Base-by-base conservation (phyloP, 2,329 filamentous ascomycete genomes). In the Sporothrix variecibatus region DNA sequence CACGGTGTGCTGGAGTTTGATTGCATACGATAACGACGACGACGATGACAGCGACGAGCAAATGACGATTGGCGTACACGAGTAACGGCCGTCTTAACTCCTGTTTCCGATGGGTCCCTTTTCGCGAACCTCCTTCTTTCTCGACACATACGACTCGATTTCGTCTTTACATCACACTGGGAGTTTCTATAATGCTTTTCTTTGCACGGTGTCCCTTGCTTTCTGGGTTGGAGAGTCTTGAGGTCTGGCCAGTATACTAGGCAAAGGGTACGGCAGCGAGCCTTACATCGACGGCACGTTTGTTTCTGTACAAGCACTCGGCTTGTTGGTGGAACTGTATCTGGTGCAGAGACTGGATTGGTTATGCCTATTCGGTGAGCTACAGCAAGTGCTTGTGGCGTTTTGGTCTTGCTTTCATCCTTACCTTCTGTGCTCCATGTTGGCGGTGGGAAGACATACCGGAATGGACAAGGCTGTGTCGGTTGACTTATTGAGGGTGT, bases 11-110 rank as follows among this genome's bases (percentile, higher is more conserved):
- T 31, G 43, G 31, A 1, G 15, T 46, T 71, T 49, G 53, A 56
- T 58, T 49, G 34, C 34, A 60, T 31, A 72, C 70, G 70, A 72
- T 58, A 11, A 65, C 58, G 70, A 72, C 70, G 58, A 64, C 56
- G 68, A 71, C 68, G 67, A 53, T 34, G 43, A 51, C 65, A 31
- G 65, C 43, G 65, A 34, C 65, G 65, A 68, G 26, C 46, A 68
- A 51, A 51, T 17, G 43, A 68, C 43, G 65, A 51, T 23, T 23
- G 62, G 62, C 62, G 23, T 12, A 65, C 4, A 46, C 20, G 38
- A 38, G n/a, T 7, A 26, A 43, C 38, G 38, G 62, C 62, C 60
- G 60, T 12, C 8, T 9, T 7, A 7, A 15, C 38, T 12, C 9
- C 9, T n/a, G 23, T n/a, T 49, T 51, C 20, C 65, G 65, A 68